Base-by-base conservation (phyloP, 2,329 filamentous ascomycete genomes). In the Fusarium annulatum region DNA sequence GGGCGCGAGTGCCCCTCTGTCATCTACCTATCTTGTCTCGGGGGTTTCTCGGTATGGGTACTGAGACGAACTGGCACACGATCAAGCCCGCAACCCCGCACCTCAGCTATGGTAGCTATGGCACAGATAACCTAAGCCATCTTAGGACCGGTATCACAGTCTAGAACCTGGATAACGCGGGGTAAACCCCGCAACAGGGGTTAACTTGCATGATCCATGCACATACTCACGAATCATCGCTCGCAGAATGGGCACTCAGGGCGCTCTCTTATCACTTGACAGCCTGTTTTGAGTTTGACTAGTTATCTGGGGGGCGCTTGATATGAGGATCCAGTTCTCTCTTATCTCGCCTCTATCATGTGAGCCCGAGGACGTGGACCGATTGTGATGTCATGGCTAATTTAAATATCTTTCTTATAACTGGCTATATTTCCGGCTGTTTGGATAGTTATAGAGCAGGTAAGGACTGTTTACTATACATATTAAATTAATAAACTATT, bases 321-420 rank as follows among this genome's bases (percentile, higher is more conserved):
- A 6, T 46, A 14, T 46, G 43, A 26, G 19, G 43, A 19, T 46
- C 43, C 18, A 14, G 43, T 9, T 26, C 7, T 3, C 11, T 46
- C 43, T 46, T 46, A 46, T 46, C 43, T 46, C 18, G 23, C 1
- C 8, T 26, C 8, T 26, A 6, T 19, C 0, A 28, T 19, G 18
- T 26, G 18, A 46, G 16, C 43, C 43, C 11, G 11, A 19, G 11
- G 11, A 19, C 8, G 23, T 26, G 43, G 23, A 18, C 43, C 9
- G 23, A 46, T 5, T 46, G 4, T 46, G 23, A 46, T 46, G 23
- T 46, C 18, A 26, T 26, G 18, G 23, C 14, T 3, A 5, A 46
- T 46, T 26, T 0, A 9, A 4, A 26, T 46, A 9, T 8, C 18
- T 26, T 26, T 5, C 19, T 3, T 5, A 19, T 9, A 3, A 26